Conservation (phyloP, 2,329 filamentous ascomycete genomes). For the Paraphoma sp. region DNA sequence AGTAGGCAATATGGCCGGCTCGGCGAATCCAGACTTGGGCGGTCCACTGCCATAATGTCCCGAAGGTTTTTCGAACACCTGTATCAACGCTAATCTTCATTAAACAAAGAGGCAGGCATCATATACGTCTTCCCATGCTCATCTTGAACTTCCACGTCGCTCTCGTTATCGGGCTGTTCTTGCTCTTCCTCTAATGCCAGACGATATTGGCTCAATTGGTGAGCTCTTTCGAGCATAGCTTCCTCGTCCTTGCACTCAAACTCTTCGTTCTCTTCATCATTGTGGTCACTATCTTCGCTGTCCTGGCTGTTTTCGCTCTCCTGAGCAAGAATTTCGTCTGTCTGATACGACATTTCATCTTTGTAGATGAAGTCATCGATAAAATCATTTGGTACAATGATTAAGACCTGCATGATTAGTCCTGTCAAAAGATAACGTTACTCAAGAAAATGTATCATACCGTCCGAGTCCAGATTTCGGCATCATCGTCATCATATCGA, state of each 20-base stretch:
- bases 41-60: not conserved
- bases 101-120: not conserved
- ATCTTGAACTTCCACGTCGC: not conserved
- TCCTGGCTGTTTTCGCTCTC: not conserved
- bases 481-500: not conserved
- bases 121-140: not conserved
- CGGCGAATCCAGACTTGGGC: not conserved
- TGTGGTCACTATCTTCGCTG: not conserved
- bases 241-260: not conserved
- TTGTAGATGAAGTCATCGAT: slow-evolving; percentile 1
- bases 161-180: not conserved
- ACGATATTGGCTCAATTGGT: not conserved
- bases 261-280: not conserved
- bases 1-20: too few species aligned
- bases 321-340: not conserved
- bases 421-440: not conserved
- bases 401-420: not conserved
- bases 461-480: not conserved
- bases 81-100: not conserved
- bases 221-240: not conserved
- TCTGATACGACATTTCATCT: not conserved
- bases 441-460: not conserved
- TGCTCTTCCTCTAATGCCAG: not conserved
- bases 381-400: slow-evolving; percentile 1
- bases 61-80: not conserved